Evolutionary conservation across 257 asterid genomes (phyloP).

Genomic region (Plantago elongata): DNA sequence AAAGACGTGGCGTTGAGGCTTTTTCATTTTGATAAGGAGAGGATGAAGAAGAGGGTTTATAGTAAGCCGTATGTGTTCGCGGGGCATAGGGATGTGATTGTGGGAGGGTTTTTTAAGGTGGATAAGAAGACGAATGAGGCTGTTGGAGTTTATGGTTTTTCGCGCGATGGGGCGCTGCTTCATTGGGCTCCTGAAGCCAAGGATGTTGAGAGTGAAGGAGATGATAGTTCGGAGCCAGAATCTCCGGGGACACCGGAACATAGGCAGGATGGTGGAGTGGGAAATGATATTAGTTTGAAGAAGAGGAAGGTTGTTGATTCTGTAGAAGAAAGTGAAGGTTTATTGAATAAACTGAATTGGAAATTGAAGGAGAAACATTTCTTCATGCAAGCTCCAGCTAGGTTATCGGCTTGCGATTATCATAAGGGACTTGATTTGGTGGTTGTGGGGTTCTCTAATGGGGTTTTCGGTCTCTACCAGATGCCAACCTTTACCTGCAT

Average conservation of each 20-base stretch:
- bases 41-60: slow-evolving; percentile 26
- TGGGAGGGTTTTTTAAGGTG: slow-evolving; percentile 75
- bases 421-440: slow-evolving; percentile 85
- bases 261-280: slow-evolving; percentile 34
- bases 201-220: slow-evolving; percentile 30
- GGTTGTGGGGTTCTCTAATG: slow-evolving; percentile 89
- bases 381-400: slow-evolving; percentile 80
- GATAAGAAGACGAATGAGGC: slow-evolving; percentile 55
- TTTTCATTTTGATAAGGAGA: slow-evolving; percentile 46
- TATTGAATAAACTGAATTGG: slow-evolving; percentile 63
- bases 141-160: slow-evolving; percentile 52
- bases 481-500: slow-evolving; percentile 92
- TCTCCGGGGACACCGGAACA: slow-evolving; percentile 83
- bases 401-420: slow-evolving; percentile 72
- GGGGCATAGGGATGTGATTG: slow-evolving; percentile 78
- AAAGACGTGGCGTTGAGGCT: slow-evolving; percentile 80
- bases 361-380: slow-evolving; percentile 68
- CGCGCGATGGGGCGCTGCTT: slow-evolving; percentile 87
- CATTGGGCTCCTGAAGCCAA: slow-evolving; percentile 47
- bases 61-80: slow-evolving; percentile 69
- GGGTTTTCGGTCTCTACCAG: slow-evolving; percentile 93
- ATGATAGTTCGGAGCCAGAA: slow-evolving; percentile 56
- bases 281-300: slow-evolving; percentile 20
- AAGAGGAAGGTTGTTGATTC: slow-evolving; percentile 55
- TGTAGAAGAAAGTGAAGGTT: slow-evolving; percentile 31